A percentile compares a stretch with the other conserved stretches of the same genome.
Evolutionary conservation across 345 rosid genomes (phyloP).

Genomic region (Aethionema arabicum): DNA sequence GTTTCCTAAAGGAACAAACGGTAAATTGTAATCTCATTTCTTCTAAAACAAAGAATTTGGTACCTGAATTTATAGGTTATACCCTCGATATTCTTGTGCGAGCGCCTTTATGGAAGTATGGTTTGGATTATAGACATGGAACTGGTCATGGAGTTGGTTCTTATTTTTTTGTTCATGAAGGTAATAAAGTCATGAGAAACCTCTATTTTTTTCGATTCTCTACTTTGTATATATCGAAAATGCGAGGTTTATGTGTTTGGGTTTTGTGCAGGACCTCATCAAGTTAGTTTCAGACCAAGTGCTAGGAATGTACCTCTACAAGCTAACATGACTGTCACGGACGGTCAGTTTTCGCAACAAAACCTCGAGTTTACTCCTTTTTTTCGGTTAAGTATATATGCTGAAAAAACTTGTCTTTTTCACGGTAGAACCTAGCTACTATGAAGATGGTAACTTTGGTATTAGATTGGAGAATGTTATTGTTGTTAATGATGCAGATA

Average conservation of each 20-base stretch:
- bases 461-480: conserved; percentile 95
- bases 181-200: conserved; percentile 39
- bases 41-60: conserved; percentile 5
- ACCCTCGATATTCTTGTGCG: conserved; percentile 93
- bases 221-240: conserved; percentile 1
- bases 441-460: conserved; percentile 93
- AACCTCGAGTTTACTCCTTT: neutral
- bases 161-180: conserved; percentile 94
- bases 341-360: conserved; percentile 58
- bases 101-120: conserved; percentile 81
- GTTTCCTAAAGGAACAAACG: conserved; percentile 90
- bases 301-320: conserved; percentile 85
- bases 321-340: conserved; percentile 99
- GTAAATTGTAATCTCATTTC: conserved; percentile 39
- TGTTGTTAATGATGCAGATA: conserved; percentile 63
- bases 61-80: conserved; percentile 51
- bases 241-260: conserved; percentile 4
- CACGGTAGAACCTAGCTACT: conserved; percentile 87
- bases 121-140: conserved; percentile 96
- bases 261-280: conserved; percentile 79
- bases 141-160: conserved; percentile 99
- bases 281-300: conserved; percentile 78
- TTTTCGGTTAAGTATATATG: neutral
- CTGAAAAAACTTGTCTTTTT: neutral
- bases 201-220: neutral